Evolutionary conservation across 2,329 filamentous ascomycete species (phyloP).

Genomic region (Pestalotiopsis sp.): DNA sequence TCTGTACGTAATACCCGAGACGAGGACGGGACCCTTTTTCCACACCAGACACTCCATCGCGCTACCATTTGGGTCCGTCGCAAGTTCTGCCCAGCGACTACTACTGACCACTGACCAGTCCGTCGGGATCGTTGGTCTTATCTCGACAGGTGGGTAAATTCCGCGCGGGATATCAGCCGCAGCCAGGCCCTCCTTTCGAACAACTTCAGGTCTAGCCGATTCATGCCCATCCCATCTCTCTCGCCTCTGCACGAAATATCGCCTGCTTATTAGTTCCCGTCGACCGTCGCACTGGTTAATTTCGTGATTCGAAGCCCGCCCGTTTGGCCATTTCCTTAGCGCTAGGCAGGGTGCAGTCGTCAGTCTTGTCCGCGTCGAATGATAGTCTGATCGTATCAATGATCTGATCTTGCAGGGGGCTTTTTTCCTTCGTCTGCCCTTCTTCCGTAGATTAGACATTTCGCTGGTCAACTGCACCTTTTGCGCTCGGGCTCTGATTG

Average conservation of each 20-base stretch:
- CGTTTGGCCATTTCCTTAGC: neutral
- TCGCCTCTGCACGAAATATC: too few species aligned
- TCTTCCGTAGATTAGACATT: neutral
- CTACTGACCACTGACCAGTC: neutral
- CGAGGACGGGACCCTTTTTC: neutral
- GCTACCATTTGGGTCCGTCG: neutral
- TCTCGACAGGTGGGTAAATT: neutral
- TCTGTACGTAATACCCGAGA: conserved; percentile 9
- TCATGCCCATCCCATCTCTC: too few species aligned
- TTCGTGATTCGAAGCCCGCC: neutral
- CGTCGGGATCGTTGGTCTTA: conserved; percentile 2
- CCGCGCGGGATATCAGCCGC: neutral
- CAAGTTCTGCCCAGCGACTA: neutral
- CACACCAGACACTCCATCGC: neutral
- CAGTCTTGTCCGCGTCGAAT: neutral
- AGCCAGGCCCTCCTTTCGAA: neutral
- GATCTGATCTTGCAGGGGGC: neutral
- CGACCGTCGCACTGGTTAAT: neutral
- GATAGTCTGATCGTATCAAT: neutral
- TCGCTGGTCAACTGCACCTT: neutral
- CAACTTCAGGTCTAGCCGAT: too few species aligned
- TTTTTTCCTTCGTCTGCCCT: neutral
- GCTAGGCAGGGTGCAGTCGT: neutral
- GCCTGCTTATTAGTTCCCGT: neutral
- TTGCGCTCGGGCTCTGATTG: conserved; percentile 7